Evolutionary conservation across 306 rosid species (phyloP), one percentile per base, ranked within the genome.

Genomic region (Corylus heterophylla): DNA sequence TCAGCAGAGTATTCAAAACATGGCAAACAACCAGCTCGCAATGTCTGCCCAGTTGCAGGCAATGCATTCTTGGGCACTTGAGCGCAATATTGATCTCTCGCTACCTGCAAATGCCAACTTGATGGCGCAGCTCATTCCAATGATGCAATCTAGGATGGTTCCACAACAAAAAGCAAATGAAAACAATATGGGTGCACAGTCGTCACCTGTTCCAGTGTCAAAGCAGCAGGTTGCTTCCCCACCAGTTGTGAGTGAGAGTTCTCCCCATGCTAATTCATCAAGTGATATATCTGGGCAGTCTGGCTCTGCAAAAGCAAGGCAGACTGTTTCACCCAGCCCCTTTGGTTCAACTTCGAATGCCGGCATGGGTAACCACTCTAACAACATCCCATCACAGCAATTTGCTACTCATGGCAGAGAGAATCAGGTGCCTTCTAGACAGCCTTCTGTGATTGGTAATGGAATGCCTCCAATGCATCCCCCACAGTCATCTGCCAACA

Each of bases 41-140:
- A 70, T 82, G 78, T 83, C 95, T 83, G 75, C 89, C 64, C 97
- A 91, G 83, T 82, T 91, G 73, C 95, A 85, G 82, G 92, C 92
- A n/a, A 68, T 90, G 88, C 96, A 95, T 80, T 92, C 94, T 18
- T 92, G 96, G 97, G 97, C 89, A 35, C 84, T 82, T 52, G 98
- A 92, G 74, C 86, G 82, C 49, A 91, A 92, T 81, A 91, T 94
- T 76, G 97, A 95, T 86, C 90, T 91, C 76, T 87, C 96, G 35
- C 82, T 86, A 76, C 98, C 98, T 73, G 83, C 89, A 79, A 91
- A 89, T 88, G 94, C 89, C 75, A 83, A 82, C 82, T 74, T 91
- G 76, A 71, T 91, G 89, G 87, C 92, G 39, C 97, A 89, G 86
- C 86, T 95, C 79, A 81, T 90, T 78, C 94, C 92, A 16, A 48